phyloP scores from a whole-genome alignment of 1,284 basidiomycete species.

The Hypsizygus ulmarius region DNA sequence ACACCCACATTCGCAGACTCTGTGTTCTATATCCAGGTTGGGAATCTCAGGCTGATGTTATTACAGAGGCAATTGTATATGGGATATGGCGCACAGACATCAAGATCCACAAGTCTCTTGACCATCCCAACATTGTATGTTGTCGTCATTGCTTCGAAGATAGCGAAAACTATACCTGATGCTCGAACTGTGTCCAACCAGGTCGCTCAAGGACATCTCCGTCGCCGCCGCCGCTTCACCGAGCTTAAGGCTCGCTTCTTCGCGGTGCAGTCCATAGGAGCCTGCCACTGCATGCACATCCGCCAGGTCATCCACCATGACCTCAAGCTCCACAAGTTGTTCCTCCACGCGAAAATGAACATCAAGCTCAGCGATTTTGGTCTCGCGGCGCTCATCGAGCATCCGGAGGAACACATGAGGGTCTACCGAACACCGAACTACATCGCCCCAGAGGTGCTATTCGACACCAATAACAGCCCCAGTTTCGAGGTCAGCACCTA shows the following conservation, averaged over 20 bases:
- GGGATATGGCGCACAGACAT: too few species aligned
- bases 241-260: slow-evolving; percentile 94
- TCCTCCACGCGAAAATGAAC: slow-evolving; percentile 91
- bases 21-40: too few species aligned
- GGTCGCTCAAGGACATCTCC: slow-evolving; percentile 91
- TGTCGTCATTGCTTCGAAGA: slow-evolving; percentile 99
- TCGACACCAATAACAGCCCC: slow-evolving; percentile 94
- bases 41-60: too few species aligned
- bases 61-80: too few species aligned
- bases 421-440: slow-evolving; percentile 99
- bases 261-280: slow-evolving; percentile 92
- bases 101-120: too few species aligned
- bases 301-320: slow-evolving; percentile 97
- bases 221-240: slow-evolving; percentile 82
- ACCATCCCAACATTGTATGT: too few species aligned
- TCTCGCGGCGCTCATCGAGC: slow-evolving; percentile 94
- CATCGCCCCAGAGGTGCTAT: slow-evolving; percentile 96
- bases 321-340: slow-evolving; percentile 94
- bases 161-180: slow-evolving; percentile 94
- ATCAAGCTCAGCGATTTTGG: slow-evolving; percentile 98
- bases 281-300: slow-evolving; percentile 95
- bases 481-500: slow-evolving; percentile 99
- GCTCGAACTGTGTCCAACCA: slow-evolving; percentile 89
- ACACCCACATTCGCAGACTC: too few species aligned
- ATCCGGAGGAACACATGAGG: slow-evolving; percentile 95